Evolutionary conservation across 2,329 filamentous ascomycete species (phyloP).

Genomic region (Trichoderma polysporum): DNA sequence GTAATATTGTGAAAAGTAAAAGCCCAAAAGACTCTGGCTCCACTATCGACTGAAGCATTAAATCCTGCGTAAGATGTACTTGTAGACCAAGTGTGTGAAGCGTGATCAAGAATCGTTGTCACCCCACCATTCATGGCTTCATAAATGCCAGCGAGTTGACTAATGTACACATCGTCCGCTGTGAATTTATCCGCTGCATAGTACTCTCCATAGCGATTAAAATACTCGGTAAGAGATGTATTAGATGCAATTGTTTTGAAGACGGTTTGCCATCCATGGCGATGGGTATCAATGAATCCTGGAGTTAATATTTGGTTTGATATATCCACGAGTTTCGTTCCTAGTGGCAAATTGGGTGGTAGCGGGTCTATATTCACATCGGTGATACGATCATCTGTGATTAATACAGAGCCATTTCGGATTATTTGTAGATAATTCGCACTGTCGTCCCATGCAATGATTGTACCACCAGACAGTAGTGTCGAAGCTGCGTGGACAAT

Average conservation of each 20-base stretch:
- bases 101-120: constrained; percentile 54
- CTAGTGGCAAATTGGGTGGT: background rate
- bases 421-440: constrained; percentile 38
- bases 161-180: constrained; percentile 46
- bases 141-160: constrained; percentile 47
- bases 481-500: constrained; percentile 3
- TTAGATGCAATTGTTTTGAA: constrained; percentile 54
- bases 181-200: constrained; percentile 35
- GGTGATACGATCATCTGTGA: constrained; percentile 40
- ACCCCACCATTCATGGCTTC: constrained; percentile 54
- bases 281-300: constrained; percentile 58
- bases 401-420: constrained; percentile 42
- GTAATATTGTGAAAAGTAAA: constrained; percentile 30
- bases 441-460: constrained; percentile 41
- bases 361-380: constrained; percentile 32
- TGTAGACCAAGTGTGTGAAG: constrained; percentile 48
- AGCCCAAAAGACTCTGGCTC: constrained; percentile 49
- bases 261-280: constrained; percentile 56
- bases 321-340: constrained; percentile 46
- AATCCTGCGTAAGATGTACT: constrained; percentile 45
- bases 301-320: constrained; percentile 52
- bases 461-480: constrained; percentile 39
- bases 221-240: constrained; percentile 49
- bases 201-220: constrained; percentile 41
- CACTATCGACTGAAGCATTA: constrained; percentile 48